A percentile compares a stretch with the other conserved stretches of the same genome.
Conservation (phyloP, 2,329 filamentous ascomycete genomes). For the Xylariaceae sp. region DNA sequence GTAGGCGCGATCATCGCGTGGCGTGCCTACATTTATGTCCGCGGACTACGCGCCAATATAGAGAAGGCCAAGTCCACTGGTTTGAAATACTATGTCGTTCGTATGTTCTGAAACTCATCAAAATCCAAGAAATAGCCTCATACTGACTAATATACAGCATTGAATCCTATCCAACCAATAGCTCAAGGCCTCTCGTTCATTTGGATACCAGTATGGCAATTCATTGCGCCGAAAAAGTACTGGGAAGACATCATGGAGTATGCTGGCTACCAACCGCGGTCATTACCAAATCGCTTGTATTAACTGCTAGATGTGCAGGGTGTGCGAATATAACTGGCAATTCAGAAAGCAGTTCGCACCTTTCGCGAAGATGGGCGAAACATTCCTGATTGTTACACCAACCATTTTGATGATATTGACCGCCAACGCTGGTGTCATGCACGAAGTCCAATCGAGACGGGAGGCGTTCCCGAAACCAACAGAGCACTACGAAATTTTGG, state of each 20-base stretch:
- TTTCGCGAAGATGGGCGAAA: slow-evolving; percentile 59
- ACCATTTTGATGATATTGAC: slow-evolving; percentile 50
- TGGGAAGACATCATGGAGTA: slow-evolving; percentile 60
- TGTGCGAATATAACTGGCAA: slow-evolving; percentile 55
- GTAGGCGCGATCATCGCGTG: slow-evolving; percentile 33
- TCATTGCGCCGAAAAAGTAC: slow-evolving; percentile 48
- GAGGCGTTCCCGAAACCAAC: slow-evolving; percentile 70
- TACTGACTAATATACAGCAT: slow-evolving; percentile 34
- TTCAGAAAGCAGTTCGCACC: slow-evolving; percentile 51
- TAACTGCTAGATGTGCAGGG: slow-evolving; percentile 12
- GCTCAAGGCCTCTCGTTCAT: slow-evolving; percentile 54
- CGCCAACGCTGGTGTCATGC: slow-evolving; percentile 60
- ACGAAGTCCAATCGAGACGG: slow-evolving; percentile 60
- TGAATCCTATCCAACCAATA: slow-evolving; percentile 45
- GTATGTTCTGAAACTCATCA: slow-evolving; percentile 37
- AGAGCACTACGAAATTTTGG: slow-evolving; percentile 54
- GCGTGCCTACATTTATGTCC: slow-evolving; percentile 26
- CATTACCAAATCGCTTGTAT: background rate
- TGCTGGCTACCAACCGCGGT: slow-evolving; percentile 22
- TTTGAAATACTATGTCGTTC: slow-evolving; percentile 49
- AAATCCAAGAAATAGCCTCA: background rate
- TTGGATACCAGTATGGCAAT: slow-evolving; percentile 53
- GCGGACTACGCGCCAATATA: slow-evolving; percentile 42
- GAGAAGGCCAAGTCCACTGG: slow-evolving; percentile 47
- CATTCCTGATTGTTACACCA: slow-evolving; percentile 60